Percentiles rank a stretch among this genome's conserved stretches.
Conservation (phyloP, 2,329 filamentous ascomycete genomes). For the Colletotrichum sp. region DNA sequence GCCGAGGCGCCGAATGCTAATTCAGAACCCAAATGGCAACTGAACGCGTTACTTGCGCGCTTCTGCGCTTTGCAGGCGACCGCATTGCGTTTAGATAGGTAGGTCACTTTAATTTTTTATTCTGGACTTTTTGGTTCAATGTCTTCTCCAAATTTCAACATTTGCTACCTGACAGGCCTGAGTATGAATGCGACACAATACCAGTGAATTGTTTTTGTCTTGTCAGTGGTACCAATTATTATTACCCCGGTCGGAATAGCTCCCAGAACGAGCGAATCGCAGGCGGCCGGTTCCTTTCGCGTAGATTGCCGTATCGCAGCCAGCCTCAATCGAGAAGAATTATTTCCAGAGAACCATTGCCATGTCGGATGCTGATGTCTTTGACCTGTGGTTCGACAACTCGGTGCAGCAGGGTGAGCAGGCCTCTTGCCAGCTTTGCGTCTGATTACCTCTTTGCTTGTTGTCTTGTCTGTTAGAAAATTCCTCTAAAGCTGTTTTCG, state of each 20-base stretch:
- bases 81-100: neutral
- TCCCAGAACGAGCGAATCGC: neutral
- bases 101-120: neutral
- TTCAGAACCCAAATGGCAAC: neutral
- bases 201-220: neutral
- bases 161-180: neutral
- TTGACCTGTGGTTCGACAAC: constrained; percentile 4
- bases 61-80: neutral
- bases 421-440: constrained; percentile 10
- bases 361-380: constrained; percentile 2
- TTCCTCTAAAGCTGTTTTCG: neutral
- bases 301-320: neutral
- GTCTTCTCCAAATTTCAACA: neutral
- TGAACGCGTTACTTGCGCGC: neutral
- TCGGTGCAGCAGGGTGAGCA: constrained; percentile 5
- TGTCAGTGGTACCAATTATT: neutral
- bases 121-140: neutral
- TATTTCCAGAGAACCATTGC: neutral
- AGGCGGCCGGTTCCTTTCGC: neutral
- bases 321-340: neutral
- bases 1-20: neutral
- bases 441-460: neutral
- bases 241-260: neutral
- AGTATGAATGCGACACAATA: neutral
- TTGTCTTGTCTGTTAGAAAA: neutral